Evolutionary conservation across 768 basidiomycete species (phyloP).

Genomic region (Boletus rex-veris): DNA sequence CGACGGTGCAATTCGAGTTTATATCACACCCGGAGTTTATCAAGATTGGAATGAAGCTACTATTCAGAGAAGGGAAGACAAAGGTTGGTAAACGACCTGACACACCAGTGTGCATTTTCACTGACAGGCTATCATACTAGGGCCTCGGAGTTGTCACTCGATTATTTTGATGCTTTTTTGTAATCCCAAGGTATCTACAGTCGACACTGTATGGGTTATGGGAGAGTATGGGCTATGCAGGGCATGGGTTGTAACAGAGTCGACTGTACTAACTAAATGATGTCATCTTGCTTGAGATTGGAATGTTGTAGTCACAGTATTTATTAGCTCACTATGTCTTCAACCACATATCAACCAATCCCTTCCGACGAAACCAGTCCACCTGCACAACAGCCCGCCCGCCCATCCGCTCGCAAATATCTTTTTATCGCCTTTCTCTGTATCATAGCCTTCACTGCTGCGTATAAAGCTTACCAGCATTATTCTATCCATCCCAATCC

Average conservation of each 20-base stretch:
- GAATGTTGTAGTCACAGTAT: constrained; percentile 16
- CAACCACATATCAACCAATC: constrained; percentile 17
- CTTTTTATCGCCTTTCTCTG: constrained; percentile 36
- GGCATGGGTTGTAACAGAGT: too few relatives aligned
- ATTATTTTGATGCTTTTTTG: constrained; percentile 41
- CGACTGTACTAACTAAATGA: too few relatives aligned
- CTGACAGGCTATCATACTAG: constrained; percentile 34
- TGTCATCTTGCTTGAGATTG: constrained; percentile 15
- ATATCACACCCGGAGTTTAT: constrained; percentile 89
- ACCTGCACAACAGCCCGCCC: constrained; percentile 23
- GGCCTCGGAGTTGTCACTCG: constrained; percentile 76
- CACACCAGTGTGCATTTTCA: background rate
- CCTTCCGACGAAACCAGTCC: constrained; percentile 16
- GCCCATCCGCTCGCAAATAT: constrained; percentile 26
- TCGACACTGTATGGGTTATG: too few relatives aligned
- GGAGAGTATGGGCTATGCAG: too few relatives aligned
- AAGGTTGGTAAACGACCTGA: constrained; percentile 51
- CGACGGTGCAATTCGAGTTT: constrained; percentile 93
- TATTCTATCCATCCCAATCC: constrained; percentile 26
- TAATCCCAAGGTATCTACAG: too few relatives aligned
- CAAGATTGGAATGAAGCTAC: constrained; percentile 88
- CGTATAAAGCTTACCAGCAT: constrained; percentile 42
- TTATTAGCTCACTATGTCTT: constrained; percentile 21
- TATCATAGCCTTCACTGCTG: constrained; percentile 37
- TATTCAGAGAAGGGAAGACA: constrained; percentile 95